Evolutionary conservation across 1,284 basidiomycete genomes (phyloP), one percentile per base, ranked within the genome.

Genomic region (Singerocomus inundabilis): DNA sequence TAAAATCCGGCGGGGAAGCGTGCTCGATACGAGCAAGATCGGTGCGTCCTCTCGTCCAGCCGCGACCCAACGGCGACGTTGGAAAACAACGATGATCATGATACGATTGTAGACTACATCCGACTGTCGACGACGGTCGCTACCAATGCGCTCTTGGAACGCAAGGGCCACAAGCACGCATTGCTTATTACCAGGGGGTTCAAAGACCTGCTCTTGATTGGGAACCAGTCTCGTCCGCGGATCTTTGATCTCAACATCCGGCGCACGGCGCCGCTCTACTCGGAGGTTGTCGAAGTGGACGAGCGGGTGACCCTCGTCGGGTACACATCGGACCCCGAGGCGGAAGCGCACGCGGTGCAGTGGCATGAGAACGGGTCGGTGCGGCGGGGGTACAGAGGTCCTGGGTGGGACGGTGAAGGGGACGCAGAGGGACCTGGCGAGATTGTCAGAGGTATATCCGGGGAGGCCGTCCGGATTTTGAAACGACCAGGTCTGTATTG

Each of bases 301-400:
- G 96, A 99, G 70, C 84, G 96, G 4, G 94, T 98, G 6, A 97
- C 95, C 0, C 78, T 97, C 7, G 87, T 97, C 0, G 94, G 94
- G 7, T 98, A 92, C 64, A 92, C 93, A 0, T 91, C 86, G 11
- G 95, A 98, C 62, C 93, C 94, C 0, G 70, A 85, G 32, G 81
- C 86, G 0, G 84, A 84, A 46, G 80, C 85, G 44, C 82, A 96
- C 57, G 82, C 83, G 1, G 72, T 94, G 5, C 74, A 82, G 52
- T 96, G 94, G 59, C 78, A 85, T 57, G 80, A 82, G 13, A 67
- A 81, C 29, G 91, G 88, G 11, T 80, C 73, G 39, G 74, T 96
- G 3, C 72, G 65, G 25, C 75, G 81, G 52, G 83, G 84, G 0
- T 95, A 93, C 65, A 74, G 84, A 36, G 91, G 87, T 0, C 79